phyloP scores from a whole-genome alignment of 768 basidiomycete genomes.

The Xanthoconium purpureum region DNA sequence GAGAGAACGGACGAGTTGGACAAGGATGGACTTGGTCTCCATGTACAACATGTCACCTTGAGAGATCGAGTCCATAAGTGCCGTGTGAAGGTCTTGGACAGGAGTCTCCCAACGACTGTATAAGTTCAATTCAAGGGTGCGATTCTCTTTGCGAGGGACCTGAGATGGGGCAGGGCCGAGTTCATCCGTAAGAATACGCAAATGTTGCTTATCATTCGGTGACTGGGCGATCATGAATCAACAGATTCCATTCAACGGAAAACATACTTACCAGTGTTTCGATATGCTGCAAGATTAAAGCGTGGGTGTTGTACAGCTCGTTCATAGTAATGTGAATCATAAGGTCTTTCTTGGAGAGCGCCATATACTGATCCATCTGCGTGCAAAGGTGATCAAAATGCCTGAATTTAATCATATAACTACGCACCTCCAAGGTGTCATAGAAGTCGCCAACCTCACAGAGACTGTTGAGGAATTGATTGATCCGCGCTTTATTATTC shows the following conservation, averaged over 20 bases:
- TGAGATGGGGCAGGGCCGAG: conserved; percentile 90
- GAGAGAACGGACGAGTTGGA: conserved; percentile 93
- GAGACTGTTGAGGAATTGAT: conserved; percentile 92
- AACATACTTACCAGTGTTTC: conserved; percentile 74
- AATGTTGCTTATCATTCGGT: conserved; percentile 95
- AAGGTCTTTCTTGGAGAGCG: conserved; percentile 96
- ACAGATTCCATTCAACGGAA: neutral
- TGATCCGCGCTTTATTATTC: conserved; percentile 97
- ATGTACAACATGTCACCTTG: conserved; percentile 99
- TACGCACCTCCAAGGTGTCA: conserved; percentile 88
- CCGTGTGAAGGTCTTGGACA: conserved; percentile 94
- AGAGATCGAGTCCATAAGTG: conserved; percentile 95
- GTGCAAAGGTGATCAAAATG: neutral
- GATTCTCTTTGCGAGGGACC: conserved; percentile 97
- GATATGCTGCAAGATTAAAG: conserved; percentile 90
- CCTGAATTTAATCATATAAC: neutral
- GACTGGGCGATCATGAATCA: conserved; percentile 50
- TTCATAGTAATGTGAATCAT: conserved; percentile 98
- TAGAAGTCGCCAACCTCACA: conserved; percentile 99
- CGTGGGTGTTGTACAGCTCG: conserved; percentile 98
- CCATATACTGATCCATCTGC: conserved; percentile 99
- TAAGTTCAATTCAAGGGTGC: conserved; percentile 84
- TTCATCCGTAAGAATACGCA: conserved; percentile 95
- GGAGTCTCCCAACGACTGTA: conserved; percentile 99
- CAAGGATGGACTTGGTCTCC: conserved; percentile 99